A percentile compares a stretch with the other conserved stretches of the same genome.
phyloP scores from a whole-genome alignment of 2,329 filamentous ascomycete species.

The Cercospora sp. region DNA sequence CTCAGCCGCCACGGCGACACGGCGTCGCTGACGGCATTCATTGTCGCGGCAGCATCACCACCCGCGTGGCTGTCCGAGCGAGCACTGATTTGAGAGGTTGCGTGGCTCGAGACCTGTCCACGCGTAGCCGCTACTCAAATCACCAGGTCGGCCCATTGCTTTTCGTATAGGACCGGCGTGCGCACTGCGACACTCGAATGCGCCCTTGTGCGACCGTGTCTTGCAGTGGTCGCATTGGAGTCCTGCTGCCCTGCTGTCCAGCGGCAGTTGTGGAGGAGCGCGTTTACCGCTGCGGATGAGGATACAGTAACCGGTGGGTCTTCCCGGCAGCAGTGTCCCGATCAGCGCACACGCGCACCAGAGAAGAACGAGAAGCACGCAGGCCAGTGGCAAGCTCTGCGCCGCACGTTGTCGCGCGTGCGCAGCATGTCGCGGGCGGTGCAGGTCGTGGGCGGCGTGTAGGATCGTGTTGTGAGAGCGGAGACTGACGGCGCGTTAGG shows the following conservation, averaged over 20 bases:
- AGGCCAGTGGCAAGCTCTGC: neutral
- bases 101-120: neutral
- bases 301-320: constrained; percentile 1
- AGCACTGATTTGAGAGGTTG: neutral
- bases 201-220: neutral
- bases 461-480: neutral
- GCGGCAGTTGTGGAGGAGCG: neutral
- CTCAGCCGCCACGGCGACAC: neutral
- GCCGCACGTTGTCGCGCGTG: neutral
- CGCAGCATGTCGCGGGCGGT: neutral
- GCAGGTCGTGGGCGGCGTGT: neutral
- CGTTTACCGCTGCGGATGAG: neutral
- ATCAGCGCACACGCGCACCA: neutral
- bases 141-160: neutral
- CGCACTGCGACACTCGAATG: neutral
- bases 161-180: neutral
- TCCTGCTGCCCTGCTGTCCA: neutral
- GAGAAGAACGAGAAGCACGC: neutral
- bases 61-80: neutral
- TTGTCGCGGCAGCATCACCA: neutral
- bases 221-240: neutral
- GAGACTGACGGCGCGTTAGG: constrained; percentile 7
- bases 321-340: neutral
- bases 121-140: neutral
- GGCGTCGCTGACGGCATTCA: neutral